Evolutionary conservation across 2,329 filamentous ascomycete genomes (phyloP).

Genomic region (Gliomastix tumulicola): DNA sequence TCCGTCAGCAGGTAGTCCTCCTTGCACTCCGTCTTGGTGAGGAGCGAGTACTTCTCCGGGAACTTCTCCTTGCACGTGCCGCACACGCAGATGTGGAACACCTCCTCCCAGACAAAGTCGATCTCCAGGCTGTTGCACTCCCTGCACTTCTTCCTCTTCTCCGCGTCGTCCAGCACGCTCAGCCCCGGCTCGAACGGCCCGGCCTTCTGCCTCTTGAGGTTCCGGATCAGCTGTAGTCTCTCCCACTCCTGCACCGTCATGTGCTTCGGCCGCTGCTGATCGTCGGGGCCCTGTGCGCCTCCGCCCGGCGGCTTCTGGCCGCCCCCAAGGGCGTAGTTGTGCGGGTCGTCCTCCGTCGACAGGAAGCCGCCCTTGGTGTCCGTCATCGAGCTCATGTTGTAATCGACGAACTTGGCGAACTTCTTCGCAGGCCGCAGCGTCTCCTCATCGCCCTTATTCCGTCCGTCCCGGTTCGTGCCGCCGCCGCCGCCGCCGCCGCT

Average conservation of each 20-base stretch:
- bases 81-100: constrained; percentile 72
- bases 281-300: constrained; percentile 17
- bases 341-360: constrained; percentile 83
- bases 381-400: constrained; percentile 96
- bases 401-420: constrained; percentile 92
- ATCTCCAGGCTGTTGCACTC: constrained; percentile 84
- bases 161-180: constrained; percentile 61
- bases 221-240: constrained; percentile 65
- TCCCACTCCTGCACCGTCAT: constrained; percentile 96
- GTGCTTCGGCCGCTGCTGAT: constrained; percentile 65
- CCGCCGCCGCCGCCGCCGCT: no score
- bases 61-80: constrained; percentile 78
- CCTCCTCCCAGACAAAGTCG: constrained; percentile 90
- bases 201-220: constrained; percentile 63
- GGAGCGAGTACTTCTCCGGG: constrained; percentile 87
- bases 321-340: constrained; percentile 64
- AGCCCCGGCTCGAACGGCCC: constrained; percentile 87
- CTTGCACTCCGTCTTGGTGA: constrained; percentile 94
- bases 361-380: constrained; percentile 97
- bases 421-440: constrained; percentile 71
- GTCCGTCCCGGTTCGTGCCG: constrained; percentile 65
- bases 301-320: constrained; percentile 18
- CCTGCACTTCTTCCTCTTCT: constrained; percentile 65
- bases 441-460: constrained; percentile 37
- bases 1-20: constrained; percentile 96